A percentile compares a stretch with the other conserved stretches of the same genome.
phyloP scores from a whole-genome alignment of 129 eudicot genomes.

The Oenanthe sinensis region DNA sequence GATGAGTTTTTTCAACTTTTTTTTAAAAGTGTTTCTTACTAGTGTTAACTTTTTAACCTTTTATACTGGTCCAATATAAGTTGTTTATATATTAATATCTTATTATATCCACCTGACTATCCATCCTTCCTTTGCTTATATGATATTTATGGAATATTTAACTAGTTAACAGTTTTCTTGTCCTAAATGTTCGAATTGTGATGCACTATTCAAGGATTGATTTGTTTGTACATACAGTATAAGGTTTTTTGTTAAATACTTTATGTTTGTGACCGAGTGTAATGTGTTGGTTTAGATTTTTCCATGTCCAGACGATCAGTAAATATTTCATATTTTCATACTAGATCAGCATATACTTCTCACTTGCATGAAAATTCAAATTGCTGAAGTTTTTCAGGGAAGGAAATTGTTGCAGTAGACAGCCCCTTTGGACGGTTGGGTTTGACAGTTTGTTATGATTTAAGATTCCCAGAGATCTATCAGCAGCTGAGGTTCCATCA shows the following conservation, averaged over 20 bases:
- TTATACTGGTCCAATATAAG: neutral
- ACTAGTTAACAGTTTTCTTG: neutral
- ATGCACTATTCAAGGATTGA: neutral
- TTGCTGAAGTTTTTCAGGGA: conserved; percentile 41
- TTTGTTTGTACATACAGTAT: neutral
- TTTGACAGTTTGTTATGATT: conserved; percentile 88
- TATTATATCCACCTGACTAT: neutral
- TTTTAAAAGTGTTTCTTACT: neutral
- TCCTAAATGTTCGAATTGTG: neutral
- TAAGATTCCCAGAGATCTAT: conserved; percentile 89
- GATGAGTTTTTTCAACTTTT: neutral
- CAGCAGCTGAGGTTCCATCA: conserved; percentile 77
- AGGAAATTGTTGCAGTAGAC: conserved; percentile 67
- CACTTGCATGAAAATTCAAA: conserved; percentile 13
- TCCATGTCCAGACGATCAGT: neutral
- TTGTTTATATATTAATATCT: neutral
- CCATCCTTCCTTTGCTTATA: neutral
- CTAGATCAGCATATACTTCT: neutral
- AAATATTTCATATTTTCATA: neutral
- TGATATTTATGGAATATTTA: neutral
- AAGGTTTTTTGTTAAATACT: neutral
- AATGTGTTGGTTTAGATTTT: neutral
- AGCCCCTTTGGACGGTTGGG: conserved; percentile 92
- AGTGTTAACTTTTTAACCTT: neutral
- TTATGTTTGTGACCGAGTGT: neutral